phyloP scores from a whole-genome alignment of 164 flowering plant species.

The Macadamia tetraphylla region DNA sequence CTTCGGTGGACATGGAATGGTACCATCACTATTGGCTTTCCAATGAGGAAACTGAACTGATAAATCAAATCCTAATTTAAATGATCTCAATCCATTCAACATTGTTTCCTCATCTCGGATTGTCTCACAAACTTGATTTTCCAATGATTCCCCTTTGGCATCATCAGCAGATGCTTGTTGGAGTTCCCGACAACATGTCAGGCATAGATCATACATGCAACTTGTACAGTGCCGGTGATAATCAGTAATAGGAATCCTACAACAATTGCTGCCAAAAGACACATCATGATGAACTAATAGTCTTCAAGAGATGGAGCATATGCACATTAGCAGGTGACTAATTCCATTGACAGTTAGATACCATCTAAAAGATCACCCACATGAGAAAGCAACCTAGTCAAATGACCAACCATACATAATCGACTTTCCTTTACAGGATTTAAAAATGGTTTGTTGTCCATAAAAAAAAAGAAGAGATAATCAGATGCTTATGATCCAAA shows the following conservation, averaged over 20 bases:
- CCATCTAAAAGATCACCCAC: not conserved
- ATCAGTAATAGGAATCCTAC: conserved; percentile 81
- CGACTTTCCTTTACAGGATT: no score
- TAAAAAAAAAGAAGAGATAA: not conserved
- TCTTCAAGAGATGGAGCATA: not conserved
- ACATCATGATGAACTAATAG: conserved; percentile 1
- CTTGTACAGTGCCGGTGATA: conserved; percentile 84
- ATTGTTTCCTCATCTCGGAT: conserved; percentile 23
- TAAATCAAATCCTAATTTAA: conserved; percentile 25
- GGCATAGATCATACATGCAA: conserved; percentile 86
- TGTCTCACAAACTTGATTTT: conserved; percentile 19
- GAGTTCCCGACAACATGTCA: conserved; percentile 80
- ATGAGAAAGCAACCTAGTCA: not conserved
- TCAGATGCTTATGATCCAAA: not conserved
- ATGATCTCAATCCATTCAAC: conserved; percentile 17
- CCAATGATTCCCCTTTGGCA: conserved; percentile 17
- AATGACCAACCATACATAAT: not conserved
- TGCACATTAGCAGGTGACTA: not conserved
- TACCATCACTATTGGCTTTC: conserved; percentile 69
- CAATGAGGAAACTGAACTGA: conserved; percentile 46
- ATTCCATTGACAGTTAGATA: not conserved
- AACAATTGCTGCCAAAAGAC: conserved; percentile 59
- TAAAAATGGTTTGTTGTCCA: not conserved
- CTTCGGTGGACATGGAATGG: conserved; percentile 83
- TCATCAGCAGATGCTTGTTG: conserved; percentile 40